Conservation (phyloP, 352 stramenopile species). For the Globisporangium yorkense region DNA sequence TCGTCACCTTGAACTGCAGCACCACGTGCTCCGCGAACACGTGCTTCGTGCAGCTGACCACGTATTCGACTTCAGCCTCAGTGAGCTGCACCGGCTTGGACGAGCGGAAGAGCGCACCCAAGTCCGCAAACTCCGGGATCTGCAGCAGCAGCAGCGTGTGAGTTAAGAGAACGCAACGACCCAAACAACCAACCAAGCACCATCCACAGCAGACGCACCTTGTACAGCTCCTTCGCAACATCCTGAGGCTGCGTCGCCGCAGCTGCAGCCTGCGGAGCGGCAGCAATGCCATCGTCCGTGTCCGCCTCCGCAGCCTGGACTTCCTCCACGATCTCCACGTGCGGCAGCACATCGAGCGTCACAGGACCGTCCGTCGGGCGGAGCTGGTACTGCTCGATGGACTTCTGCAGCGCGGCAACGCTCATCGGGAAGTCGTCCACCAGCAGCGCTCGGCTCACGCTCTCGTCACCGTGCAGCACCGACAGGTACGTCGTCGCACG, state of each 20-base stretch:
- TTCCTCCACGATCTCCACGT: conserved; percentile 71
- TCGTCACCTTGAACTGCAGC: conserved; percentile 96
- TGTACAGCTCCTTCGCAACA: conserved; percentile 92
- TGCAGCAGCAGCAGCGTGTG: conserved; percentile 9
- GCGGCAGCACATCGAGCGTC: conserved; percentile 77
- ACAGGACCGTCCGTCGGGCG: conserved; percentile 68
- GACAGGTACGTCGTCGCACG: conserved; percentile 87
- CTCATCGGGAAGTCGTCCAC: conserved; percentile 79
- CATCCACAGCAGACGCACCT: conserved; percentile 30
- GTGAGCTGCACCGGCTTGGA: conserved; percentile 90
- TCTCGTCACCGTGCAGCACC: conserved; percentile 60
- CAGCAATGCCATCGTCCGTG: conserved; percentile 26
- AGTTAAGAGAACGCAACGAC: background rate
- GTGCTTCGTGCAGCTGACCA: conserved; percentile 96
- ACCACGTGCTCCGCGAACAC: conserved; percentile 97
- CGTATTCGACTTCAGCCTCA: conserved; percentile 97
- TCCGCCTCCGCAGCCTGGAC: conserved; percentile 25
- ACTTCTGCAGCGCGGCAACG: conserved; percentile 66
- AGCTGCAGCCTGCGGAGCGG: conserved; percentile 19
- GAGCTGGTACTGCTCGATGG: conserved; percentile 85
- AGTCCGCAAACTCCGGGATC: conserved; percentile 93
- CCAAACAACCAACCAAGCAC: background rate
- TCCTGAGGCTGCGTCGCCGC: conserved; percentile 48
- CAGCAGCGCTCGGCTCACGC: conserved; percentile 45
- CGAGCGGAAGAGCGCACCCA: conserved; percentile 93